Evolutionary conservation across 169 alveolate species (phyloP).

Genomic region (Cryptosporidium viatorum): DNA sequence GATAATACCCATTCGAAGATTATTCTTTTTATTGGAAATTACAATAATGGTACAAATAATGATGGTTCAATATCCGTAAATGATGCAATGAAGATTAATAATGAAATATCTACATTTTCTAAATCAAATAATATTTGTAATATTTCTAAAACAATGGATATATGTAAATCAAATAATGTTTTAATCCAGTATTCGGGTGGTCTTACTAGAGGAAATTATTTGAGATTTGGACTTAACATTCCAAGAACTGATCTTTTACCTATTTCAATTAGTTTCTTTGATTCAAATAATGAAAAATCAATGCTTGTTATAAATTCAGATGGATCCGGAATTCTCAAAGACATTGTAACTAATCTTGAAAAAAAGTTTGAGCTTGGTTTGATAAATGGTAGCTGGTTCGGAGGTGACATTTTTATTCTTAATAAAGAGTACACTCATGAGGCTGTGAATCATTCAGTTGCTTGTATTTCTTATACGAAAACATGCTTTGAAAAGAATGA

Average conservation of each 20-base stretch:
- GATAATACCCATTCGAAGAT: background rate
- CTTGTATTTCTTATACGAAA: background rate
- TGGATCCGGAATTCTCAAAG: background rate
- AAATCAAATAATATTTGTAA: background rate
- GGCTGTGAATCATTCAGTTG: background rate
- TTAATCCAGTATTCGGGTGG: background rate
- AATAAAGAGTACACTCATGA: background rate
- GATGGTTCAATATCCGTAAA: background rate
- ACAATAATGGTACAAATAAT: background rate
- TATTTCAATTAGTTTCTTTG: background rate
- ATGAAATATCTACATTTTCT: background rate
- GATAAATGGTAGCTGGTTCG: constrained; percentile 22
- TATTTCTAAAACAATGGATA: background rate
- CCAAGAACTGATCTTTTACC: background rate
- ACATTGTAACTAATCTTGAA: background rate
- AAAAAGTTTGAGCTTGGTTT: background rate
- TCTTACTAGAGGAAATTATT: background rate
- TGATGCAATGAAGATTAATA: background rate
- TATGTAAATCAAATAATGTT: background rate
- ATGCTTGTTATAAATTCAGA: background rate
- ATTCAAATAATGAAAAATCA: background rate
- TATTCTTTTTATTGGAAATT: background rate
- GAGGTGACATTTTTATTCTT: constrained; percentile 12
- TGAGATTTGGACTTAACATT: background rate
- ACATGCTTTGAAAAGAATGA: constrained; percentile 1